Percentiles rank a stretch among this genome's conserved stretches.
Evolutionary conservation across 176 grass and related monocot genomes (phyloP).

Genomic region (Musa acuminata): DNA sequence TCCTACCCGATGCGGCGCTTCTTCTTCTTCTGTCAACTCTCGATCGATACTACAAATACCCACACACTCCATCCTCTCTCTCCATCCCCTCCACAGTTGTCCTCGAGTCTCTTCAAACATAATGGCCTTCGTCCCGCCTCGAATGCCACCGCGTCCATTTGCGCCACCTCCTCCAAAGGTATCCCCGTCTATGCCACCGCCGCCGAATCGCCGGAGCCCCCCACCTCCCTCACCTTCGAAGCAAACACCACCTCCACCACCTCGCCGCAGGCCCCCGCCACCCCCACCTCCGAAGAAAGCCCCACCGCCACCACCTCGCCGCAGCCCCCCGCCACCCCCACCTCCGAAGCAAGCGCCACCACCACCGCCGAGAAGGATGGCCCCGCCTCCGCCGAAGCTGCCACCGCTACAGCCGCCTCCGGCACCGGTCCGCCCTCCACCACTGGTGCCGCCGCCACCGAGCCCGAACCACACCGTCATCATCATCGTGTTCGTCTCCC

Average conservation of each 20-base stretch:
- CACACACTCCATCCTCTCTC: not conserved
- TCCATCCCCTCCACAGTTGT: not conserved
- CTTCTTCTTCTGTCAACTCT: too few relatives aligned
- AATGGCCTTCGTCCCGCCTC: constrained; percentile 4
- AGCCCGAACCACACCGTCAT: constrained; percentile 45
- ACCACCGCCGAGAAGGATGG: constrained; percentile 15
- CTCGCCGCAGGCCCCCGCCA: constrained; percentile 12
- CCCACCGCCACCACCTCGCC: not conserved
- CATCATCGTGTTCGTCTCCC: constrained; percentile 54
- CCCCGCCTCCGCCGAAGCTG: not conserved
- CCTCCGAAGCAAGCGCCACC: not conserved
- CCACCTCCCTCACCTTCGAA: not conserved
- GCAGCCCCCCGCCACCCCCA: constrained; percentile 8
- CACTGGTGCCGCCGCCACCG: constrained; percentile 16
- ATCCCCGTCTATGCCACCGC: not conserved
- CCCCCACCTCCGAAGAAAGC: not conserved
- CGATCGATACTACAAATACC: constrained; percentile 13
- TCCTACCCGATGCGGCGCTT: too few relatives aligned
- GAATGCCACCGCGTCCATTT: not conserved
- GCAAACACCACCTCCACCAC: constrained; percentile 5
- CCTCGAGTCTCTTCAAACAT: constrained; percentile 1
- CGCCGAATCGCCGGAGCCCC: constrained; percentile 23
- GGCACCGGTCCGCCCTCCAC: not conserved
- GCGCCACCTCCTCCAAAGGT: constrained; percentile 8
- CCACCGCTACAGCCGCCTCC: not conserved